A percentile compares a stretch with the other conserved stretches of the same genome.
Evolutionary conservation across 106 monocot species (phyloP).

Genomic region (Phalaenopsis aphrodite): DNA sequence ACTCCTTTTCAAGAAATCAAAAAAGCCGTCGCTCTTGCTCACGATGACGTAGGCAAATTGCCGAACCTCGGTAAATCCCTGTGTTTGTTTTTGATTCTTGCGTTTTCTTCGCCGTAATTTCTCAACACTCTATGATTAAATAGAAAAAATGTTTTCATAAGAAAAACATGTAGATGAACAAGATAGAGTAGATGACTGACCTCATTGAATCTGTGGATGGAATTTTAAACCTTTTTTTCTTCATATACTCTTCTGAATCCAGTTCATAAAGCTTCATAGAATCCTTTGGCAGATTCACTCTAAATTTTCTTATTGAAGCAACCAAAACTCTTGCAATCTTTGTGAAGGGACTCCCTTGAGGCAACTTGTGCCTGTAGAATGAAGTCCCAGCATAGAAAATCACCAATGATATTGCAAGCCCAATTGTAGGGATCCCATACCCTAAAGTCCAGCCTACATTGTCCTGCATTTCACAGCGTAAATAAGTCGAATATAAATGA

Average conservation of each 20-base stretch:
- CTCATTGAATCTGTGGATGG: slow-evolving; percentile 21
- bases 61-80: too few relatives aligned
- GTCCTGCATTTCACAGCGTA: slow-evolving; percentile 32
- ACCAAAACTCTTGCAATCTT: slow-evolving; percentile 45
- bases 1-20: too few relatives aligned
- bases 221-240: slow-evolving; percentile 21
- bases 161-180: background rate
- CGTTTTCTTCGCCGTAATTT: too few relatives aligned
- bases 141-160: background rate
- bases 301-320: slow-evolving; percentile 33
- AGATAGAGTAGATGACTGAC: slow-evolving; percentile 5
- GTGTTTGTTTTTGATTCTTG: too few relatives aligned
- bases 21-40: too few relatives aligned
- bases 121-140: background rate
- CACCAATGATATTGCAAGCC: slow-evolving; percentile 24
- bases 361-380: slow-evolving; percentile 45
- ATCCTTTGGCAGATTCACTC: slow-evolving; percentile 26
- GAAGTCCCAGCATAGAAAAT: slow-evolving; percentile 43
- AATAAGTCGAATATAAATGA: slow-evolving; percentile 5
- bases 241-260: slow-evolving; percentile 12
- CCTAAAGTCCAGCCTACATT: slow-evolving; percentile 43
- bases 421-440: slow-evolving; percentile 39
- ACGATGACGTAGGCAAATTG: too few relatives aligned
- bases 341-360: slow-evolving; percentile 47
- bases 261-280: slow-evolving; percentile 32